Base-by-base conservation (phyloP, 1,139 yeast species). In the Hyphopichia fennica region DNA sequence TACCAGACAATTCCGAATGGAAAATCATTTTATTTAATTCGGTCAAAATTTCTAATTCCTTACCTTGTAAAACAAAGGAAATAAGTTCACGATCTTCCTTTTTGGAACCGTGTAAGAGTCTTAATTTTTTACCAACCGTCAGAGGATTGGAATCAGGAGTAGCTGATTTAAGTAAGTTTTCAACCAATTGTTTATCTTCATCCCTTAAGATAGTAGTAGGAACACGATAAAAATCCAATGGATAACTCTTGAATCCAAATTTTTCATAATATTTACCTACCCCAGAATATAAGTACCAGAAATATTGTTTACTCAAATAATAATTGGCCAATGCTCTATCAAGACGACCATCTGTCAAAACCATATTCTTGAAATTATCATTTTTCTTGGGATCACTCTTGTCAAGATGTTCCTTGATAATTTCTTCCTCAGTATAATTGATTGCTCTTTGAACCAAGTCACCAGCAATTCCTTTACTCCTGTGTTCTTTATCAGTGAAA, bases 201-300 rank as follows among this genome's bases (percentile, higher is more conserved):
- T 48, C 41, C n/a, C 56, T 47, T 5, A 57, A 44, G 17, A 61
- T 42, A 6, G 61, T 39, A 4, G 53, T 40, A 1, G 76, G 75
- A 13, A 72, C 49, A 43, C 56, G 53, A 45, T 64, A 72, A 41
- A 65, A 62, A 35, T 70, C 71, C 25, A 69, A 33, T 0, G 77
- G 76, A 44, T 53, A 67, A 2, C 58, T 45, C 41, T 67, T 69
- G 53, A 72, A 72, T 1, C 77, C 78, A 47, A 69, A 65, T 42
- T 63, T 52, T 42, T 59, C 60, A 45, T 71, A 72, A 38, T 55
- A 67, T 10, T 49, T 53, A 8, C 63, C 67, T 4, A 62, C 63
- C 1, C 63, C 69, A 3, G 77, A 70, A 49, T 70, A 68, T 42
- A 71, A 58, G 17, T 52, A 50, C 77, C 75, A 70, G 41, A 69